A percentile compares a stretch with the other conserved stretches of the same genome.
Conservation (phyloP, 116 monocot species). For the Posidonia oceanica region DNA sequence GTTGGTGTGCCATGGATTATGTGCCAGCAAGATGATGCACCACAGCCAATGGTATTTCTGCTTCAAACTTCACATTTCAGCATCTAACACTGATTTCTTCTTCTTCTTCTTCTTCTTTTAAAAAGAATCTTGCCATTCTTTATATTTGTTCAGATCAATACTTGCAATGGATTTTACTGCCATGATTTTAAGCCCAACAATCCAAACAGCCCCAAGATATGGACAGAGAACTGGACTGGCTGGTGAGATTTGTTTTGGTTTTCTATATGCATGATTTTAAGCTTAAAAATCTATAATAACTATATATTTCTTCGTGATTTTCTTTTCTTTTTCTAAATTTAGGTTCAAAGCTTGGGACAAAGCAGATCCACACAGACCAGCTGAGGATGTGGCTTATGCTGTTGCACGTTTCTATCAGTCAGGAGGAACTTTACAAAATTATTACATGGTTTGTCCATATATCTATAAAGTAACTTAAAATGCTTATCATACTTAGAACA, state of each 20-base stretch:
- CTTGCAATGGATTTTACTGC: slow-evolving; percentile 39
- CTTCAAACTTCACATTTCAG: no score
- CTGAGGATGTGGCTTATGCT: slow-evolving; percentile 48
- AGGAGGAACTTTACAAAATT: slow-evolving; percentile 42
- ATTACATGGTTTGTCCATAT: slow-evolving; percentile 43
- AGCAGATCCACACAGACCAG: slow-evolving; percentile 34
- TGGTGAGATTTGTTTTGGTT: slow-evolving; percentile 14
- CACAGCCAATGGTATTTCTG: slow-evolving; percentile 19
- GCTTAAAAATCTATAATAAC: no score
- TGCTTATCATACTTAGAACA: no score
- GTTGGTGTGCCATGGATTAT: slow-evolving; percentile 32
- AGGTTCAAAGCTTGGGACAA: slow-evolving; percentile 58
- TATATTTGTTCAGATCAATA: slow-evolving; percentile 25
- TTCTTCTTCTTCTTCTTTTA: no score
- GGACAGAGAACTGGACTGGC: slow-evolving; percentile 48
- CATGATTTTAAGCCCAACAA: slow-evolving; percentile 20
- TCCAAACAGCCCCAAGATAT: slow-evolving; percentile 24
- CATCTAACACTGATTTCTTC: no score
- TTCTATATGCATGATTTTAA: no score
- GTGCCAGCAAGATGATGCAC: slow-evolving; percentile 35
- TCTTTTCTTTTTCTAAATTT: background rate
- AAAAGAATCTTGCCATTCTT: no score
- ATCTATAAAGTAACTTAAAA: background rate
- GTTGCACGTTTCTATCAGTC: slow-evolving; percentile 52
- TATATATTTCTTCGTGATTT: no score